Evolutionary conservation across 805 yeast genomes (phyloP), one percentile per base, ranked within the genome.

Genomic region (Candida chilensis): DNA sequence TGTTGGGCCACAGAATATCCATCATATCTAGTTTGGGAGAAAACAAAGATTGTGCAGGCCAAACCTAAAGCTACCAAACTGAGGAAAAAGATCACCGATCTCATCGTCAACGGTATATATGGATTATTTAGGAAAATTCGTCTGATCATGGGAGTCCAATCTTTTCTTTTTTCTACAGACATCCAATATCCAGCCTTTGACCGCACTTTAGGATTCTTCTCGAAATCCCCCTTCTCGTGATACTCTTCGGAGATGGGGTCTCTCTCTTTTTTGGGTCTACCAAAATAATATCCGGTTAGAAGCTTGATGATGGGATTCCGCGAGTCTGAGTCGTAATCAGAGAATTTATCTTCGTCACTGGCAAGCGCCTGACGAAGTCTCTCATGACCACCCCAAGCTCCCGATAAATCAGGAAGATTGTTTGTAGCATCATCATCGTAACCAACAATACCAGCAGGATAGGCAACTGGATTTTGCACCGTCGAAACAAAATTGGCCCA

Each of bases 61-160:
- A 90, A 49, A 0, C 76, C 92, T 38, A 90, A 62, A 0, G 96
- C 85, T 20, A 77, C 55, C 1, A 72, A 54, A 9, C 85, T 74
- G 26, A 86, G 64, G 10, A 74, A 44, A 19, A 62, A 45, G 26
- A 58, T 63, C 19, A 59, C 13, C 5, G 16, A 12, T 37, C 98
- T 61, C 38, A 90, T 69, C 16, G 80, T 66, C 29, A 90, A 60
- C 2, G 96, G 96, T 9, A 87, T 66, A 41, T 83, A 78, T 13
- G 94, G 88, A 48, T 83, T 86, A 37, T 74, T 73, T 32, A 83
- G 66, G 19, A 88, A 56, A 17, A 80, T 56, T 27, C 76, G 63
- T 32, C 60, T 60, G 8, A 87, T 41, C 19, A 68, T 63, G 2
- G 92, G 84, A 32, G 68, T 59, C 74, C 85, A 68, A 39, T 72